These are phyloP conservation scores for Tolypocladium cylindrosporum DNA, from an alignment of 2,329 filamentous ascomycete species.

Conservation along the genomic window DNA sequence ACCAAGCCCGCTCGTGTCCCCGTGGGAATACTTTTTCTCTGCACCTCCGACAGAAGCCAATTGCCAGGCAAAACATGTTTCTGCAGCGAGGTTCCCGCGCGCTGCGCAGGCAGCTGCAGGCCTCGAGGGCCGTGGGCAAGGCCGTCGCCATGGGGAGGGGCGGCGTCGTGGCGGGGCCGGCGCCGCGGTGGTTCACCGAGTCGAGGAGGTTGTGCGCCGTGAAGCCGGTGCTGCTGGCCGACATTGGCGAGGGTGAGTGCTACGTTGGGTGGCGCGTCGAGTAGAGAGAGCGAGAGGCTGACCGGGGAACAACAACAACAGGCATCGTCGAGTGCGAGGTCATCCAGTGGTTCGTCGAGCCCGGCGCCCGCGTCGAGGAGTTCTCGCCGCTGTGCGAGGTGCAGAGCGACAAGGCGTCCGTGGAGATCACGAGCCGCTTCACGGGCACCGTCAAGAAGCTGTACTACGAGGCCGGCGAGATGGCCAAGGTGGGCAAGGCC, in stretches of 20 bases:
- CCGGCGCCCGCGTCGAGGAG: conserved; percentile 90
- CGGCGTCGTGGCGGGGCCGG: conserved; percentile 16
- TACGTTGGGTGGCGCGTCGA: not conserved
- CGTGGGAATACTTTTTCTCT: not conserved
- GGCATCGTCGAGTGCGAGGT: conserved; percentile 98
- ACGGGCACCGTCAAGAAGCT: conserved; percentile 93
- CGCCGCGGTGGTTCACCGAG: conserved; percentile 39
- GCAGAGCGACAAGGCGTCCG: conserved; percentile 89
- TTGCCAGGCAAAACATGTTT: conserved; percentile 34
- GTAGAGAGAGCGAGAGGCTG: conserved; percentile 1
- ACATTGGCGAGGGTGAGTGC: conserved; percentile 69
- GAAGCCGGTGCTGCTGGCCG: conserved; percentile 73
- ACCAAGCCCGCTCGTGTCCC: not conserved
- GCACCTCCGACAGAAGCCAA: not conserved
- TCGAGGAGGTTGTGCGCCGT: conserved; percentile 43
- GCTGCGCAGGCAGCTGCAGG: conserved; percentile 40
- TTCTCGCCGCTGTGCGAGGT: conserved; percentile 98
- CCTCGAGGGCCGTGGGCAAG: conserved; percentile 29
- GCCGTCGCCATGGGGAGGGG: conserved; percentile 17
- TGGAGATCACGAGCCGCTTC: conserved; percentile 91
- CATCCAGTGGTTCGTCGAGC: conserved; percentile 98
- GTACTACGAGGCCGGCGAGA: conserved; percentile 90
- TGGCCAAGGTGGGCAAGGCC: conserved; percentile 90
- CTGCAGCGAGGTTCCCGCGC: conserved; percentile 40
- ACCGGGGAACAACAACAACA: conserved; percentile 22